Evolutionary conservation across 1,139 yeast genomes (phyloP).

Genomic region (Taphrina deformans): DNA sequence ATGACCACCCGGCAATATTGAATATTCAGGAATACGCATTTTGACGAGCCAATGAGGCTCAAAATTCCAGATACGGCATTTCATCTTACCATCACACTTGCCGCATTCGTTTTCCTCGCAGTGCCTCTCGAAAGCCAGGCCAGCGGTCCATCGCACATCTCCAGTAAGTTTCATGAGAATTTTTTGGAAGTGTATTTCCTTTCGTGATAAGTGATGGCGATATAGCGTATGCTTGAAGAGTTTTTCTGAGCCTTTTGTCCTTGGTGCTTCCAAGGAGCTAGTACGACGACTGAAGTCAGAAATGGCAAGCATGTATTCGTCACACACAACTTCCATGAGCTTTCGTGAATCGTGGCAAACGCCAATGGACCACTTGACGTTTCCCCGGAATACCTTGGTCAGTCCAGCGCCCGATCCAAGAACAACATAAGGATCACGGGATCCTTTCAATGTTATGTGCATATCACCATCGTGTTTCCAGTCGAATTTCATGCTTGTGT

Average conservation of each 20-base stretch:
- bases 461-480: slow-evolving; percentile 56
- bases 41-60: slow-evolving; percentile 71
- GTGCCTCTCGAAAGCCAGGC: slow-evolving; percentile 54
- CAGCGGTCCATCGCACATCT: slow-evolving; percentile 54
- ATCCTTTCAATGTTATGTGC: slow-evolving; percentile 50
- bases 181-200: slow-evolving; percentile 45
- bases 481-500: slow-evolving; percentile 54
- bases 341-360: slow-evolving; percentile 62
- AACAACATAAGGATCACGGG: slow-evolving; percentile 72
- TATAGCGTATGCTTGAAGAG: slow-evolving; percentile 1
- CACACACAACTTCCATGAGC: slow-evolving; percentile 63
- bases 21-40: slow-evolving; percentile 63
- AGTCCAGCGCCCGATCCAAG: slow-evolving; percentile 75
- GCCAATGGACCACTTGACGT: slow-evolving; percentile 63
- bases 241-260: not conserved
- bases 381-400: slow-evolving; percentile 71
- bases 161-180: slow-evolving; percentile 58
- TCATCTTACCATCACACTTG: slow-evolving; percentile 36
- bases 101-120: slow-evolving; percentile 38
- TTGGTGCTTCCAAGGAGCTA: not conserved
- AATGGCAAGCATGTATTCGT: slow-evolving; percentile 67
- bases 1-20: slow-evolving; percentile 42
- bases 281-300: slow-evolving; percentile 48
- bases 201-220: slow-evolving; percentile 16
- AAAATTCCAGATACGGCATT: slow-evolving; percentile 54